Evolutionary conservation across 2,329 filamentous ascomycete species (phyloP).

Genomic region (Claviceps sp.): DNA sequence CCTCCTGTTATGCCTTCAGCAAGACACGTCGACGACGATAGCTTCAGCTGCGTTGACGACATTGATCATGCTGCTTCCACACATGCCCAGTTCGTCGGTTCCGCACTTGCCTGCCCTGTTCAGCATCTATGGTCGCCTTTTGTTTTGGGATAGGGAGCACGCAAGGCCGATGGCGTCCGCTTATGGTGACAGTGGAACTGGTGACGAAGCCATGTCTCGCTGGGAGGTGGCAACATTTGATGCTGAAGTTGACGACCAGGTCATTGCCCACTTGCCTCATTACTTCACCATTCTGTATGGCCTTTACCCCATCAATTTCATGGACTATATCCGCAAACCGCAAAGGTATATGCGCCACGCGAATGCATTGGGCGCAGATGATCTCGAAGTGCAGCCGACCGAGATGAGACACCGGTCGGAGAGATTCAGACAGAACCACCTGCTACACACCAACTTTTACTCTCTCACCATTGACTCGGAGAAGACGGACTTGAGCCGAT

Average conservation of each 20-base stretch:
- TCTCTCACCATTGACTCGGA: slow-evolving; percentile 67
- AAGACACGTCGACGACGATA: slow-evolving; percentile 63
- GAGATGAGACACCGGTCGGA: slow-evolving; percentile 67
- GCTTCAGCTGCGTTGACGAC: slow-evolving; percentile 63
- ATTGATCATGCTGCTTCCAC: slow-evolving; percentile 69
- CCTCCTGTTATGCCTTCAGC: slow-evolving; percentile 59
- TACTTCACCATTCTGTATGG: slow-evolving; percentile 78
- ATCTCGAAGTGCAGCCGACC: slow-evolving; percentile 64
- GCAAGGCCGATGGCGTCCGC: slow-evolving; percentile 25
- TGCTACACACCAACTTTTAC: slow-evolving; percentile 77
- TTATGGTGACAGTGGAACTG: slow-evolving; percentile 17
- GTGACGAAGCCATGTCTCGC: slow-evolving; percentile 17
- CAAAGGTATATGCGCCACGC: slow-evolving; percentile 64
- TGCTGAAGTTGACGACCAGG: slow-evolving; percentile 46
- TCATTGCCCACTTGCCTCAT: slow-evolving; percentile 53
- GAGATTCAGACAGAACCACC: slow-evolving; percentile 56
- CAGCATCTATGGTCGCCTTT: slow-evolving; percentile 64
- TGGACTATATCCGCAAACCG: slow-evolving; percentile 74
- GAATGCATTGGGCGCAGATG: slow-evolving; percentile 54
- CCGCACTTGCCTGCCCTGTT: slow-evolving; percentile 60
- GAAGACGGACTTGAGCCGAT: slow-evolving; percentile 60
- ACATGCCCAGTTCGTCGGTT: slow-evolving; percentile 61
- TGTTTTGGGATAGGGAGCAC: slow-evolving; percentile 60
- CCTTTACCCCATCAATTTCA: slow-evolving; percentile 72
- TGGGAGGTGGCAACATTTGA: slow-evolving; percentile 56